Percentiles rank a stretch among this genome's conserved stretches.
Evolutionary conservation across 2,329 filamentous ascomycete genomes (phyloP).

Genomic region (Phialemoniopsis sp.): DNA sequence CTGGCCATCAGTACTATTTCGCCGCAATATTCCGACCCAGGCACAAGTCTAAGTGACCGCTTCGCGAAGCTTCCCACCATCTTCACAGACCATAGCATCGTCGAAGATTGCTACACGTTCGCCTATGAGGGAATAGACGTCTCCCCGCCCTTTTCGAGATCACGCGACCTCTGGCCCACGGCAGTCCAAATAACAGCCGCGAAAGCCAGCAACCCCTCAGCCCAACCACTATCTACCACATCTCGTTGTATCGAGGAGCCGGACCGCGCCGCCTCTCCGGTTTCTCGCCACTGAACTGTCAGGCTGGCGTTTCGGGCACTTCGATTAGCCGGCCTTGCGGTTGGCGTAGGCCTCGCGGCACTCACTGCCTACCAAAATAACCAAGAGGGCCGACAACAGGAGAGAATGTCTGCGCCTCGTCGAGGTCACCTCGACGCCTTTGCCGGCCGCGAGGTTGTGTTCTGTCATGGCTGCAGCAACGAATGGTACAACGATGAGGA

Average conservation of each 20-base stretch:
- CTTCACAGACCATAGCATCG: too few species aligned
- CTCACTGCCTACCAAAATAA: slow-evolving; percentile 48
- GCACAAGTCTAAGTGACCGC: too few species aligned
- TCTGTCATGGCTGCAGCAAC: slow-evolving; percentile 75
- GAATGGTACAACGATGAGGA: slow-evolving; percentile 77
- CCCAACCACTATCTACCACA: background rate
- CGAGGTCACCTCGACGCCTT: slow-evolving; percentile 51
- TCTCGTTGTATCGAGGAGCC: slow-evolving; percentile 1
- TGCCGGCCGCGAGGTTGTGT: slow-evolving; percentile 66
- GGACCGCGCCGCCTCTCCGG: background rate
- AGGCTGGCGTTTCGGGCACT: slow-evolving; percentile 54
- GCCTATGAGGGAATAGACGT: too few species aligned
- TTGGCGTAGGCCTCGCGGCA: slow-evolving; percentile 56
- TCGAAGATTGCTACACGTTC: too few species aligned
- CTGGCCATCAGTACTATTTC: too few species aligned
- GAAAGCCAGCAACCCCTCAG: too few species aligned
- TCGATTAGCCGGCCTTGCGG: slow-evolving; percentile 48
- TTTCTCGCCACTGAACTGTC: slow-evolving; percentile 11
- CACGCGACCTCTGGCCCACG: too few species aligned
- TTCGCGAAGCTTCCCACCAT: too few species aligned
- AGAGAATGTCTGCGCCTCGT: slow-evolving; percentile 17
- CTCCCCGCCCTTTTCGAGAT: too few species aligned
- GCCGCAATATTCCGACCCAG: too few species aligned
- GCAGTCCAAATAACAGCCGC: too few species aligned
- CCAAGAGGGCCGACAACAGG: slow-evolving; percentile 26